Base-by-base conservation (phyloP, 345 rosid species). In the Sonneratia caseolaris region DNA sequence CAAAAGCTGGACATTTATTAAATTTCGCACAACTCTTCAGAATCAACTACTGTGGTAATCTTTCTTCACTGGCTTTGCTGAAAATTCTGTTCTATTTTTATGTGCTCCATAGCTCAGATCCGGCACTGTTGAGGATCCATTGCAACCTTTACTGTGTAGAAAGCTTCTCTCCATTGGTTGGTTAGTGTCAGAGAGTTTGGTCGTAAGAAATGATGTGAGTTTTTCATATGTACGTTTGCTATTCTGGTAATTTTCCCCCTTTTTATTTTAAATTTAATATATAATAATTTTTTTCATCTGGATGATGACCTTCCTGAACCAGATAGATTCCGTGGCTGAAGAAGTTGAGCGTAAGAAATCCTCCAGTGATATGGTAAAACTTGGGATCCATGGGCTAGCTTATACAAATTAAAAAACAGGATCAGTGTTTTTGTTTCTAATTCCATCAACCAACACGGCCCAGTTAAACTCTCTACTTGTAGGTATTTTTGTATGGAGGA, bases 81-180 rank as follows among this genome's bases (percentile, higher is more conserved):
- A 79, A 76, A 75, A 74, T 79, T 64, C 70, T 14, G 71, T 72
- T 55, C 37, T 79, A 72, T 77, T 76, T 75, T 80, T 71, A 78
- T 89, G 74, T 94, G 88, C 82, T 90, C 91, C 92, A 90, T 95
- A 92, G 97, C 96, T 95, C 97, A 95, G 99, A 86, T 95, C 82
- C 68, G 96, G 99, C 89, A 87, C 86, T 78, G 91, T 87, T 86
- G 95, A 88, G 81, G 99, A 95, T 86, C 88, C 85, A 5, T 74
- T 92, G 87, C 93, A 92, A 78, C 85, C 80, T 76, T 81, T 80
- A 37, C 71, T 95, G 72, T 82, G 93, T 82, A 84, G 78, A 85
- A 92, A 92, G 84, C 80, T 95, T 64, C 89, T 79, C 81, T 84
- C 90, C 35, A 76, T 86, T 61, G 94, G 97, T 76, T 95, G 97